These are phyloP conservation scores for Amanita rimosa DNA, from an alignment of 768 basidiomycete genomes.

Conservation along the genomic window DNA sequence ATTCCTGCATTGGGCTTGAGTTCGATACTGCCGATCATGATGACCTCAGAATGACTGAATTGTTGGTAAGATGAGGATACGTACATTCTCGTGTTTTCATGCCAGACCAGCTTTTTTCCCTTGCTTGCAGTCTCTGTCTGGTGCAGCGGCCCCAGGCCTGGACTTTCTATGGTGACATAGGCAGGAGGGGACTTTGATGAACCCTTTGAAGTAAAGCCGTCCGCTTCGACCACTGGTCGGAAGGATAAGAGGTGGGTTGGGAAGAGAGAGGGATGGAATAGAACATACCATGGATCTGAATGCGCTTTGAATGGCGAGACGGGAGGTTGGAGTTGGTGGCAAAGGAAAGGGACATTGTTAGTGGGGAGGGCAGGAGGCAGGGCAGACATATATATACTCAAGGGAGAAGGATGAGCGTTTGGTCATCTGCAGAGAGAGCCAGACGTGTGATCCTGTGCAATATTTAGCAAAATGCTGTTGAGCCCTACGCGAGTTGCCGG, in stretches of 20 bases:
- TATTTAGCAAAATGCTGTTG: constrained; percentile 5
- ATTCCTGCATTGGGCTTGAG: not conserved
- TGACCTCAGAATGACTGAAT: not conserved
- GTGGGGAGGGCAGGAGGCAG: too few species aligned
- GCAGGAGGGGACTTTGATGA: constrained; percentile 1
- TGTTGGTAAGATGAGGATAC: not conserved
- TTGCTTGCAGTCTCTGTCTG: constrained; percentile 1
- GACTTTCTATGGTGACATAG: constrained; percentile 5
- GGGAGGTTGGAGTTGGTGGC: not conserved
- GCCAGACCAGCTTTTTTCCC: constrained; percentile 1
- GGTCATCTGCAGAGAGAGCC: not conserved
- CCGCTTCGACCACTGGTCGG: constrained; percentile 2
- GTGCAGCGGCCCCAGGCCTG: constrained; percentile 1
- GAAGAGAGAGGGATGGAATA: not conserved
- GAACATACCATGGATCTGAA: constrained; percentile 5
- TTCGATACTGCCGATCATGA: not conserved
- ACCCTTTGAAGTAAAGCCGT: not conserved
- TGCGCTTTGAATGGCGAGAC: not conserved
- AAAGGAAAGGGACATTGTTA: not conserved
- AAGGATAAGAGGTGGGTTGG: not conserved
- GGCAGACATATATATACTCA: not conserved
- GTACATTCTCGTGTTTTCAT: constrained; percentile 6
- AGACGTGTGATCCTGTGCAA: not conserved
- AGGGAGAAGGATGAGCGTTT: not conserved
- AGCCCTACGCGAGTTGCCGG: not conserved